Percentiles rank a stretch among this genome's conserved stretches.
phyloP scores from a whole-genome alignment of 1,139 yeast species.

The Nematodospora anomalae region DNA sequence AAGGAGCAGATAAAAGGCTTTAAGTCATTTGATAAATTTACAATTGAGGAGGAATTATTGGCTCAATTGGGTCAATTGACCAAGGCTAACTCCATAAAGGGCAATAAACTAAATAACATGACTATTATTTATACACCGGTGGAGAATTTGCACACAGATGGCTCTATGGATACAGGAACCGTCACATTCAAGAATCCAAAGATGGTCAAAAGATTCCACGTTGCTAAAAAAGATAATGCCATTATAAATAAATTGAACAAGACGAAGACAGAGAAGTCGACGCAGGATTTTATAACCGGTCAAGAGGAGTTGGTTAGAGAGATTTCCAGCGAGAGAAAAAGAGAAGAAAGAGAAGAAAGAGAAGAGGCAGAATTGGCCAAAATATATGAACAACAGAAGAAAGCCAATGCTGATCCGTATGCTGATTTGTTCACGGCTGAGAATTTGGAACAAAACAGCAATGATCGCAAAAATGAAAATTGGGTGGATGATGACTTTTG shows the following conservation, averaged over 20 bases:
- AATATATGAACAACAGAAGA: slow-evolving; percentile 25
- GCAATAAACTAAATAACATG: slow-evolving; percentile 68
- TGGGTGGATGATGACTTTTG: slow-evolving; percentile 69
- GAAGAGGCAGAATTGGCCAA: slow-evolving; percentile 17
- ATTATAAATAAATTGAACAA: slow-evolving; percentile 65
- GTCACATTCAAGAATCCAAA: slow-evolving; percentile 66
- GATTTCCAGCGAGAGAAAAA: slow-evolving; percentile 34
- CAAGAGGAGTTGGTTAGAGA: slow-evolving; percentile 40
- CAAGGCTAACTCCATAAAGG: slow-evolving; percentile 78
- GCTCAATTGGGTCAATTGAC: slow-evolving; percentile 73
- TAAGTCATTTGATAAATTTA: slow-evolving; percentile 32
- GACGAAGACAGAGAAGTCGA: slow-evolving; percentile 50
- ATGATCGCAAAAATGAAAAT: slow-evolving; percentile 56
- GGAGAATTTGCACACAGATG: slow-evolving; percentile 67
- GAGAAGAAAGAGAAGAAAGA: slow-evolving; percentile 31
- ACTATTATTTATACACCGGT: slow-evolving; percentile 78
- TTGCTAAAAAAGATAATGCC: slow-evolving; percentile 61
- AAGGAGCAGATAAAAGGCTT: slow-evolving; percentile 38
- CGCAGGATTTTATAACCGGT: slow-evolving; percentile 52
- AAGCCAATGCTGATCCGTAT: slow-evolving; percentile 49
- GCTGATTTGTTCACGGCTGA: slow-evolving; percentile 58
- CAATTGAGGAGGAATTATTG: slow-evolving; percentile 53
- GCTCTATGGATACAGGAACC: slow-evolving; percentile 81
- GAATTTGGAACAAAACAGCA: slow-evolving; percentile 46
- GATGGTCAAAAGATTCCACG: slow-evolving; percentile 52